phyloP scores from a whole-genome alignment of 2,329 filamentous ascomycete genomes.

The Phialocephala subalpina region DNA sequence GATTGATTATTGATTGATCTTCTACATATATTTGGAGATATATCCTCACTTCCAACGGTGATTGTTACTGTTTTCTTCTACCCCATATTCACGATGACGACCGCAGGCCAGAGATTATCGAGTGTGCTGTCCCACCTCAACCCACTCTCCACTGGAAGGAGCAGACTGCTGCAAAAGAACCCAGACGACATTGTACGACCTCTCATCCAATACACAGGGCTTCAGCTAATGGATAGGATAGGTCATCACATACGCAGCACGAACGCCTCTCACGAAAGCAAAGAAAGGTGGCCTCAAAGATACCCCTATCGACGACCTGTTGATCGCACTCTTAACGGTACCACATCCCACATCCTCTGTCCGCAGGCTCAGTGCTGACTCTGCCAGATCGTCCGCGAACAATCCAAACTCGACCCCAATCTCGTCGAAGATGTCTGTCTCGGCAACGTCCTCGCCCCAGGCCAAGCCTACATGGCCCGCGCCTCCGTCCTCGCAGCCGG shows the following conservation, averaged over 20 bases:
- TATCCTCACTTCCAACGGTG: too few species aligned
- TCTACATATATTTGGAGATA: neutral
- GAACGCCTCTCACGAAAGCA: conserved; percentile 89
- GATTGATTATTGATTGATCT: neutral
- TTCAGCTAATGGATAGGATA: conserved; percentile 28
- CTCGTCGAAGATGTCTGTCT: conserved; percentile 92
- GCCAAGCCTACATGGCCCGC: conserved; percentile 92
- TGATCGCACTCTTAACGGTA: conserved; percentile 82
- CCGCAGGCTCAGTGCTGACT: neutral
- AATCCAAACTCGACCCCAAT: conserved; percentile 64
- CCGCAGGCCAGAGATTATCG: conserved; percentile 34
- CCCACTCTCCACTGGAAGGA: conserved; percentile 49
- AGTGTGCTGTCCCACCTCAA: conserved; percentile 52
- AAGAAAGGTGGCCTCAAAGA: conserved; percentile 95
- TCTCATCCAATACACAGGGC: conserved; percentile 46
- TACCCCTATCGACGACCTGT: conserved; percentile 83
- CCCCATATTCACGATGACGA: conserved; percentile 29
- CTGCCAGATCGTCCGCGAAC: conserved; percentile 27
- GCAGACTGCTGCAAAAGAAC: conserved; percentile 76
- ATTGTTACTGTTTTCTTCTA: neutral
- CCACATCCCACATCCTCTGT: conserved; percentile 60
- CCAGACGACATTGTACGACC: conserved; percentile 80
- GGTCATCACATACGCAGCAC: conserved; percentile 89
- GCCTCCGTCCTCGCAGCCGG: conserved; percentile 89
- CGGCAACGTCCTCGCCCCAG: conserved; percentile 88